These are phyloP conservation scores for Vinca minor DNA, from an alignment of 257 asterid species.

Conservation along the genomic window DNA sequence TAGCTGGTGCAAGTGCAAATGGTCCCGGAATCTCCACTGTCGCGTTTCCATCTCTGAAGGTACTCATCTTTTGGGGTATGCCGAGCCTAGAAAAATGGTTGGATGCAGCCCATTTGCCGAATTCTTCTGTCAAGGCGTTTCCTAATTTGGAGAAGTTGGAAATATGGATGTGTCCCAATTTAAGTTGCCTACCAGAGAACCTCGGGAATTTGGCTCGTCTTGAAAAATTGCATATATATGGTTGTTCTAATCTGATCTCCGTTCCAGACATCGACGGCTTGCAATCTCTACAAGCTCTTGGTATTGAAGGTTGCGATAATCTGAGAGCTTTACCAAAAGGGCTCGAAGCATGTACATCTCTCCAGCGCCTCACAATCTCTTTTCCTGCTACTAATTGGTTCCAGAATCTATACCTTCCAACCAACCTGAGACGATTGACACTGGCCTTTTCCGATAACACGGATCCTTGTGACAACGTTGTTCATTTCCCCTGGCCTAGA, in stretches of 20 bases:
- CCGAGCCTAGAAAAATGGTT: not conserved
- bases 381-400: not conserved
- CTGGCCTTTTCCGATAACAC: not conserved
- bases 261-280: not conserved
- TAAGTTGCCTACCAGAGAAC: not conserved
- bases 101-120: not conserved
- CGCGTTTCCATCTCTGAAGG: not conserved
- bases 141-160: not conserved
- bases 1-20: not conserved
- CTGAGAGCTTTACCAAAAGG: not conserved
- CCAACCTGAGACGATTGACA: not conserved
- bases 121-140: not conserved
- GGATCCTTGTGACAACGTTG: not conserved
- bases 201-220: not conserved
- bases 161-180: not conserved
- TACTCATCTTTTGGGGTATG: not conserved
- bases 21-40: not conserved
- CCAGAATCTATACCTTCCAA: not conserved
- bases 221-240: not conserved
- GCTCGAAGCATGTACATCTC: not conserved
- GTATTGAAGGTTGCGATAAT: not conserved
- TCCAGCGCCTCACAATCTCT: not conserved
- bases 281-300: not conserved
- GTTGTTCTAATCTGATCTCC: not conserved
- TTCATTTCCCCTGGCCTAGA: constrained; percentile 10